These are phyloP conservation scores for Carallia brachiata DNA, from an alignment of 345 rosid genomes.

Conservation along the genomic window DNA sequence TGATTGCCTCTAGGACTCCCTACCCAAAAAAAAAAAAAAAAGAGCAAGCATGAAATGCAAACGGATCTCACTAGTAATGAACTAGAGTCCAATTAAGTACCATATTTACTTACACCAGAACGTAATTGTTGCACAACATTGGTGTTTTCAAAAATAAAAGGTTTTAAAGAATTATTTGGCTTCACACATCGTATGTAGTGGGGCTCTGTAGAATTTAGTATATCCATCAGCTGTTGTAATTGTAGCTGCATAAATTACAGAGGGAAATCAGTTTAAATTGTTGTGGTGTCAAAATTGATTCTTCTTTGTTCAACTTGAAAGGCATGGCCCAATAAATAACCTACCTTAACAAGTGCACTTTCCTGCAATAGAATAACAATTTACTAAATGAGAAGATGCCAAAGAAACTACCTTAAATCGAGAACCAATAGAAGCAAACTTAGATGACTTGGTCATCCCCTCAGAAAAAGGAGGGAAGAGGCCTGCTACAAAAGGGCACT, in stretches of 20 bases:
- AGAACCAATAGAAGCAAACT: constrained; percentile 84
- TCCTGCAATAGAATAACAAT: constrained; percentile 2
- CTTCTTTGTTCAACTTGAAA: neutral
- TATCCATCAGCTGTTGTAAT: constrained; percentile 90
- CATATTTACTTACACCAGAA: constrained; percentile 67
- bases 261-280: constrained; percentile 19
- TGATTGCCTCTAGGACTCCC: constrained; percentile 97
- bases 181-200: constrained; percentile 93
- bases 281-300: constrained; percentile 1
- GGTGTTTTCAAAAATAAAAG: constrained; percentile 56
- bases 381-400: constrained; percentile 1
- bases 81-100: constrained; percentile 5
- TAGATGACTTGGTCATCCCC: constrained; percentile 69
- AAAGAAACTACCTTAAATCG: constrained; percentile 69
- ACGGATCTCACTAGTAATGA: constrained; percentile 9
- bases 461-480: constrained; percentile 70
- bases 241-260: constrained; percentile 66
- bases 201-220: constrained; percentile 77
- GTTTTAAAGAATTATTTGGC: constrained; percentile 67
- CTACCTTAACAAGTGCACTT: neutral
- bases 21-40: constrained; percentile 25
- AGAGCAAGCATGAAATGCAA: constrained; percentile 20
- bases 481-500: constrained; percentile 63
- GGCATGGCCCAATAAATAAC: constrained; percentile 13
- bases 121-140: constrained; percentile 82